Evolutionary conservation across 768 basidiomycete species (phyloP), one percentile per base, ranked within the genome.

Genomic region (Hygrophoropsis aurantiaca): DNA sequence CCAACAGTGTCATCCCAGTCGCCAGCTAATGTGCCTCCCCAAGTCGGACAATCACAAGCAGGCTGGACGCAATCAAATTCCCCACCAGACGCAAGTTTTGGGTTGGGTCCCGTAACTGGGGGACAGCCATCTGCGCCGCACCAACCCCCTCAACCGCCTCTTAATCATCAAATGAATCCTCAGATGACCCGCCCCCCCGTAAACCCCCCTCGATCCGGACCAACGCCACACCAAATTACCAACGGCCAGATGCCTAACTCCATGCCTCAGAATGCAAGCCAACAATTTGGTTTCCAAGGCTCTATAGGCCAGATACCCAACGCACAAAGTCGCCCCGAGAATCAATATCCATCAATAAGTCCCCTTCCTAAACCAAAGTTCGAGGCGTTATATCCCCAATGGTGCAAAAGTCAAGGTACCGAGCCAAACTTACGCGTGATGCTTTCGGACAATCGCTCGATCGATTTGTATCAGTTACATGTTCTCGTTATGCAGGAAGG

Each of bases 391-490:
- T 84, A 78, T 57, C 72, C 71, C 41, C 70, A 60, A 16, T 85
- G 73, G 52, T 77, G 76, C 52, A 45, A 56, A 36, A 75, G 66
- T 41, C 71, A 74, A 45, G 60, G 61, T 6, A 54, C 77, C 38
- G 66, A 68, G 19, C 60, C 71, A 13, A 74, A 79, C 46, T 50
- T 59, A 34, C 70, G 70, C 3, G 47, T 77, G 32, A 49, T 81
- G 55, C 68, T 64, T 27, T 67, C 81, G 32, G 85, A 86, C 8
- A 73, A 72, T 44, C 74, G 79, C 27, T 61, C 51, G 34, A 76
- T 89, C n/a, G 81, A 87, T 58, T 60, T 88, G 24, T 72, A 82
- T 64, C 58, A 60, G 25, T 63, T 90, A 35, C 85, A 89, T 57
- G 61, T 64, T 40, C 62, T 74, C 39, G 85, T 88, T 23, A 74